Conservation (phyloP, 2,329 filamentous ascomycete species). For the Ceratocystis huliohia region DNA sequence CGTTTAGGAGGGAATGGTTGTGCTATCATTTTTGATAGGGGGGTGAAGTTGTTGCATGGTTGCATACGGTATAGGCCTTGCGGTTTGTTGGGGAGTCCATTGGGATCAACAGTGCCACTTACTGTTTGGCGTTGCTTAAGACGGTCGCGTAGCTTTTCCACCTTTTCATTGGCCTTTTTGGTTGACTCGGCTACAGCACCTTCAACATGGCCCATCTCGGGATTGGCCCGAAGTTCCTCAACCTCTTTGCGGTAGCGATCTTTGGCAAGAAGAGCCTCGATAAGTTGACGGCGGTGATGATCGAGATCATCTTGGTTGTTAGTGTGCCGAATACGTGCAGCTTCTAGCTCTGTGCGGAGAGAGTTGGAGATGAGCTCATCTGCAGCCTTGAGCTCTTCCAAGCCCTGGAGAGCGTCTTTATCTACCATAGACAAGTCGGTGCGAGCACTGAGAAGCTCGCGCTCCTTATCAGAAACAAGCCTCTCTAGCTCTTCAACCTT, state of each 20-base stretch:
- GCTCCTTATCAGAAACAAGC: conserved; percentile 40
- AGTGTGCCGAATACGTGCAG: conserved; percentile 40
- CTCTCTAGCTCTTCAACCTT: conserved; percentile 35
- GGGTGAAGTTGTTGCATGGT: conserved; percentile 13
- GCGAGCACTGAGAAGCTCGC: conserved; percentile 41
- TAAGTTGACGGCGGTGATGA: conserved; percentile 45
- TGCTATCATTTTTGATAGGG: neutral
- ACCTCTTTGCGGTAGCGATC: conserved; percentile 45
- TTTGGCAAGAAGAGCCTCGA: conserved; percentile 47
- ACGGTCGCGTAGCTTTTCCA: conserved; percentile 44
- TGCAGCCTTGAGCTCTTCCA: conserved; percentile 46
- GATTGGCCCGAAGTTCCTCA: conserved; percentile 32
- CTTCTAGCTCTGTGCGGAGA: conserved; percentile 45
- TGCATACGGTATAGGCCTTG: conserved; percentile 10
- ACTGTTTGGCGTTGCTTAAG: conserved; percentile 48
- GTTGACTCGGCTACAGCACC: conserved; percentile 28
- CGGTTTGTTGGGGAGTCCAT: conserved; percentile 1
- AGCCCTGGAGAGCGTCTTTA: conserved; percentile 41
- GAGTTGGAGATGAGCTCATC: conserved; percentile 48
- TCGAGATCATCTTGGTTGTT: conserved; percentile 40
- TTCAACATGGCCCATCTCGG: conserved; percentile 28
- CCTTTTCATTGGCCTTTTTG: conserved; percentile 38
- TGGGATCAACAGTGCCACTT: conserved; percentile 27
- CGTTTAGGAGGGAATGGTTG: conserved; percentile 9
- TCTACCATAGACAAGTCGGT: conserved; percentile 43